Evolutionary conservation across 768 basidiomycete species (phyloP), one percentile per base, ranked within the genome.

Genomic region (Xerocomus brunneocitrinus): DNA sequence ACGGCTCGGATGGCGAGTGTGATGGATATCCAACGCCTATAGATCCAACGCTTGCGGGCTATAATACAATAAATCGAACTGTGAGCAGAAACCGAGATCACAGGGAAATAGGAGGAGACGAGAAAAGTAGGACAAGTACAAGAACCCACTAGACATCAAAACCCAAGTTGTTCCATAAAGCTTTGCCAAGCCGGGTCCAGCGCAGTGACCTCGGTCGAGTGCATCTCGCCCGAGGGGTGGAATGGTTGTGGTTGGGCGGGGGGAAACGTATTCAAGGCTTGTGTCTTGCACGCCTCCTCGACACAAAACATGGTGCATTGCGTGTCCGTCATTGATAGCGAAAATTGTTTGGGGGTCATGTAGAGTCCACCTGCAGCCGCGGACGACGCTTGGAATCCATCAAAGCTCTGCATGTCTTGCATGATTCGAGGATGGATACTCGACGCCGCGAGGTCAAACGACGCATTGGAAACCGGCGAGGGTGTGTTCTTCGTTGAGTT

Each of bases 141-240:
- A 38, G 36, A 19, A 19, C 19, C 19, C 19, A 38, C 14, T 35
- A n/a, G 8, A 30, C 8, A 41, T 66, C 53, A 75, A 55, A 77
- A 78, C 3, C 85, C 85, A 41, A 88, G 72, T 58, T 87, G 85
- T 63, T 86, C 82, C 41, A 84, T 79, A 41, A 88, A 83, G 55
- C 74, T 78, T 62, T 81, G 79, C 84, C 85, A 88, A 1, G 82
- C 78, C 16, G 83, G 69, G 61, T 87, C 83, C 50, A 86, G 58
- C 30, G 74, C 71, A 1, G 74, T 73, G 13, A 73, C 60, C 38
- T 59, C 59, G 8, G 25, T 7, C 13, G 51, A 32, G 10, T 39
- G 52, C 43, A 49, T 48, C 39, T 41, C 58, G 22, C 56, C 40
- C 3, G 28, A 28, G n/a, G 34, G 32, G 24, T 49, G 24, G 27